Percentiles rank a stretch among this genome's conserved stretches.
These are phyloP conservation scores for Rubus idaeus DNA, from an alignment of 306 rosid species.

Conservation along the genomic window DNA sequence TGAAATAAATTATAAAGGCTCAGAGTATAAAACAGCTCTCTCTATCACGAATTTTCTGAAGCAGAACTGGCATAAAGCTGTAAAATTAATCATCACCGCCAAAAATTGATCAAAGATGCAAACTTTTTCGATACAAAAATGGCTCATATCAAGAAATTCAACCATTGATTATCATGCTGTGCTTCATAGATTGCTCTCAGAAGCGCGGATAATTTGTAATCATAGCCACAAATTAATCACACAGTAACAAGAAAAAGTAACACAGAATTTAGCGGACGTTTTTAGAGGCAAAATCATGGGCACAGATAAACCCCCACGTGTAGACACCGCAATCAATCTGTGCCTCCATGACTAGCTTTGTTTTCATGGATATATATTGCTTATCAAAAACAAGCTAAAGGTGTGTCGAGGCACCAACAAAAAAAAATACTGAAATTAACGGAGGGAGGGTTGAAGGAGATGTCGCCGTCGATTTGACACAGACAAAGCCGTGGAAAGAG, in stretches of 20 bases:
- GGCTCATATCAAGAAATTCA: slow-evolving; percentile 94
- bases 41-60: slow-evolving; percentile 76
- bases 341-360: slow-evolving; percentile 76
- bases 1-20: slow-evolving; percentile 28
- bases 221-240: slow-evolving; percentile 32
- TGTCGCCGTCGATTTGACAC: slow-evolving; percentile 60
- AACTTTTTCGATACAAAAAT: neutral
- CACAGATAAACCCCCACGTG: slow-evolving; percentile 36
- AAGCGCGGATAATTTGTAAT: slow-evolving; percentile 60
- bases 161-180: slow-evolving; percentile 37
- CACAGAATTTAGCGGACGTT: slow-evolving; percentile 28
- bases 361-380: slow-evolving; percentile 20
- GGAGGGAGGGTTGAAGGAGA: neutral
- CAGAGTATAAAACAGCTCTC: slow-evolving; percentile 72
- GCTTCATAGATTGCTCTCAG: slow-evolving; percentile 60
- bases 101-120: neutral
- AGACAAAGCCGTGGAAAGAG: slow-evolving; percentile 41
- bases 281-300: slow-evolving; percentile 53
- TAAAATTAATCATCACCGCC: slow-evolving; percentile 55
- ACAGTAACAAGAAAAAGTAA: neutral
- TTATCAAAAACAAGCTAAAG: slow-evolving; percentile 65
- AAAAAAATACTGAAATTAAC: neutral
- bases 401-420: slow-evolving; percentile 54
- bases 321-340: slow-evolving; percentile 40
- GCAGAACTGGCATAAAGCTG: slow-evolving; percentile 99